Evolutionary conservation across 2,329 filamentous ascomycete genomes (phyloP).

Genomic region (Xylariaceae sp.): DNA sequence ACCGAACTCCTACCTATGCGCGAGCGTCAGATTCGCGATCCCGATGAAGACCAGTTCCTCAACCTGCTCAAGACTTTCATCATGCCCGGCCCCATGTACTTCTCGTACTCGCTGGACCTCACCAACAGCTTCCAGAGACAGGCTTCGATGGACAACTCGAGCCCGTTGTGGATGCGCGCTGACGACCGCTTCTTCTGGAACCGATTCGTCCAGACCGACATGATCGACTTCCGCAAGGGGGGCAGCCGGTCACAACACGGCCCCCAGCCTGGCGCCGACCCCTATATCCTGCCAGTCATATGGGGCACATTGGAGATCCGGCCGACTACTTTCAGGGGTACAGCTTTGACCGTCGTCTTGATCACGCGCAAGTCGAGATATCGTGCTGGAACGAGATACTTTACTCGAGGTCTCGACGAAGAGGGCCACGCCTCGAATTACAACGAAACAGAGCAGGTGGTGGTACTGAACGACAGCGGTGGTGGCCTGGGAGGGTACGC

Average conservation of each 20-base stretch:
- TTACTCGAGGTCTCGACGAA: constrained; percentile 89
- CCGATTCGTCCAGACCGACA: constrained; percentile 78
- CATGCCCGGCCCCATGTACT: constrained; percentile 86
- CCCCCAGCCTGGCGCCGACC: constrained; percentile 70
- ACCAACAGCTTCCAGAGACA: constrained; percentile 97
- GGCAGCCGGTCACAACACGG: constrained; percentile 57
- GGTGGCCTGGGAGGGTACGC: constrained; percentile 73
- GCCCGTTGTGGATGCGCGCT: constrained; percentile 81
- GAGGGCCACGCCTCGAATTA: constrained; percentile 95
- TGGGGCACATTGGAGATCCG: constrained; percentile 93
- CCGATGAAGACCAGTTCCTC: constrained; percentile 90
- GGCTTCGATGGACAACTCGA: constrained; percentile 61
- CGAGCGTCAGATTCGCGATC: constrained; percentile 83
- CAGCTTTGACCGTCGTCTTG: constrained; percentile 73
- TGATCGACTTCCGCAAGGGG: constrained; percentile 75
- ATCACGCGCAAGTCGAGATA: constrained; percentile 86
- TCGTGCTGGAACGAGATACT: constrained; percentile 86
- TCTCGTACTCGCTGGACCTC: constrained; percentile 93
- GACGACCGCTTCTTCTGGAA: constrained; percentile 99
- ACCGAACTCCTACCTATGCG: constrained; percentile 92
- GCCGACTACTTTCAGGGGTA: constrained; percentile 77
- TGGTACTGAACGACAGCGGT: constrained; percentile 77
- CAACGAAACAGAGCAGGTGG: constrained; percentile 93
- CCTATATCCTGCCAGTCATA: constrained; percentile 91
- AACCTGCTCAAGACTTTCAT: constrained; percentile 73